Evolutionary conservation across 805 yeast genomes (phyloP), one percentile per base, ranked within the genome.

Genomic region (Kazachstania psychrophila): DNA sequence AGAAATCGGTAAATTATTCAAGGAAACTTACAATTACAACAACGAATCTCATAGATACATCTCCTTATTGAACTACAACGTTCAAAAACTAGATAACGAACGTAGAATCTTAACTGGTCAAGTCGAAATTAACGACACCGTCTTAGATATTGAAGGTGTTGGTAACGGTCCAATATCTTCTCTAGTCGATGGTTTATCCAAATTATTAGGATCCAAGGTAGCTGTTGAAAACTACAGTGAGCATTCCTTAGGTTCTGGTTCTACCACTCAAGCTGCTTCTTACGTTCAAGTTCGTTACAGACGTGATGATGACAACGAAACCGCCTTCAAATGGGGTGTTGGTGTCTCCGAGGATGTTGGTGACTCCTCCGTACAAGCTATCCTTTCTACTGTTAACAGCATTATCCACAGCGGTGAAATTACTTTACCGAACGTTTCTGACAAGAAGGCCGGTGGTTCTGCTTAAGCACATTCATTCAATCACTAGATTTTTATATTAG

Each of bases 121-220:
- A 19, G 59, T 79, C 31, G 65, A 66, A 28, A 61, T 75, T 30
- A 65, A 70, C 34, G 73, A 68, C 30, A 54, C 61, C 38, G 46
- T 45, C 9, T 49, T 52, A 6, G 50, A 52, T 17, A 62, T 83
- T 27, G 43, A 51, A 22, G 94, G 94, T 44, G 52, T 53, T 28
- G 94, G 94, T 44, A 84, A 83, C 56, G 94, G 94, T 53, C 94
- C 88, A 34, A 73, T 83, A 41, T 82, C 94, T 6, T 78, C 88
- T 2, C 75, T 82, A 55, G 65, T 75, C 6, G 68, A 79, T 53
- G 86, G 86, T 11, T 53, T 81, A 38, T 61, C 72, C 30, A 58
- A 55, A 22, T 60, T 63, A 36, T 66, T 79, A 40, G 67, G 68
- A 28, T 58, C 69, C 37, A 56, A 65, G 25, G 58, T 82, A 34